Conservation (phyloP, 805 yeast species). For the Metahyphopichia silvanorum region DNA sequence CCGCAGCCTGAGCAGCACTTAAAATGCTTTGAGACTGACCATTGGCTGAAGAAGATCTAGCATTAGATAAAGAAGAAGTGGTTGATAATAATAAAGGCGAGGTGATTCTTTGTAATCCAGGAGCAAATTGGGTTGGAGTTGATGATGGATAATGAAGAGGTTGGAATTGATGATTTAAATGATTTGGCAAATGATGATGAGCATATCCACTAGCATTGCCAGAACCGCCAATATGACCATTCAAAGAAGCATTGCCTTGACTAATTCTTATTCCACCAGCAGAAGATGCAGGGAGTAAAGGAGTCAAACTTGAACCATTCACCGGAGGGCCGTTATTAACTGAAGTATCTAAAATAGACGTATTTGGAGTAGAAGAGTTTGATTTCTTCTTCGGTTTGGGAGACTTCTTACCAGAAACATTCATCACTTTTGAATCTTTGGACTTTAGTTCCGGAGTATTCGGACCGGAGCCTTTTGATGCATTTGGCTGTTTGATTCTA, state of each 20-base stretch:
- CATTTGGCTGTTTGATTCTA: conserved; percentile 59
- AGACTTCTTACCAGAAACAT: conserved; percentile 16
- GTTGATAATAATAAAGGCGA: conserved; percentile 62
- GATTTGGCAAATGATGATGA: conserved; percentile 20
- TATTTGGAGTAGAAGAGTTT: conserved; percentile 4
- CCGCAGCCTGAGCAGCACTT: conserved; percentile 36
- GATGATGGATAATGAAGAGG: conserved; percentile 65
- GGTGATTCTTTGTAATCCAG: conserved; percentile 59
- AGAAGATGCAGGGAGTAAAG: conserved; percentile 24
- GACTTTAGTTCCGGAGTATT: conserved; percentile 57
- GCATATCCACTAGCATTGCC: conserved; percentile 7
- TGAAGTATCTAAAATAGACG: conserved; percentile 7
- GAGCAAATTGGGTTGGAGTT: conserved; percentile 69
- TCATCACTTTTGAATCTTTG: conserved; percentile 32
- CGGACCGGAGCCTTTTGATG: conserved; percentile 41
- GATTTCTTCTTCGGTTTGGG: conserved; percentile 18
- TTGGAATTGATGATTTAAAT: conserved; percentile 36
- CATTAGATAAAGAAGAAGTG: conserved; percentile 40
- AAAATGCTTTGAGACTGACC: not conserved
- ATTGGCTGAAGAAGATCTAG: conserved; percentile 16
- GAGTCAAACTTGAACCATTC: conserved; percentile 14
- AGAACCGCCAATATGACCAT: conserved; percentile 2
- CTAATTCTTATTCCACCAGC: conserved; percentile 3
- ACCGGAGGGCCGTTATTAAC: conserved; percentile 1
- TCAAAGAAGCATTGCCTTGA: conserved; percentile 3